These are phyloP conservation scores for Smallanthus sonchifolius DNA, from an alignment of 129 eudicot species.

Conservation along the genomic window DNA sequence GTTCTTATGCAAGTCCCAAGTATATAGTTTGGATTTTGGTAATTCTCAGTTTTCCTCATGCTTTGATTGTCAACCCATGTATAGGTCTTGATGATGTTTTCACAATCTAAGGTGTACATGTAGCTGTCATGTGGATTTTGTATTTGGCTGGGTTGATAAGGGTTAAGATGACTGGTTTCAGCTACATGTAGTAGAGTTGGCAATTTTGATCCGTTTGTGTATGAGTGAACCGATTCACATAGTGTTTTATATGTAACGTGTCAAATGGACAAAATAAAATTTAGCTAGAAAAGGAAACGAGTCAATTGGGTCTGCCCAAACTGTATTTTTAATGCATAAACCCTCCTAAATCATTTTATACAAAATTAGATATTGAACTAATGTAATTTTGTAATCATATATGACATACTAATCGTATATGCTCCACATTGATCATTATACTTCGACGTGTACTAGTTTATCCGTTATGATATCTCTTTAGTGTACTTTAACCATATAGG, in stretches of 20 bases:
- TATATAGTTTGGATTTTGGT: constrained; percentile 97
- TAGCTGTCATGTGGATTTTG: background rate
- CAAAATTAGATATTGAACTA: background rate
- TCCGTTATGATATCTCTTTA: background rate
- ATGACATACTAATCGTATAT: background rate
- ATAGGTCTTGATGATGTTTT: constrained; percentile 13
- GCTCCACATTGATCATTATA: background rate
- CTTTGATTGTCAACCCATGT: background rate
- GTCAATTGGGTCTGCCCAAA: background rate
- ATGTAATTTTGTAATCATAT: background rate
- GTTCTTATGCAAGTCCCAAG: constrained; percentile 99
- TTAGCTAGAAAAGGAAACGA: background rate
- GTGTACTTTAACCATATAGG: constrained; percentile 2
- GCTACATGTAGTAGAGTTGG: background rate
- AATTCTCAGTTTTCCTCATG: constrained; percentile 12
- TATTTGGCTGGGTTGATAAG: background rate
- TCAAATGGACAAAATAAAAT: background rate
- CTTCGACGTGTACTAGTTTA: background rate
- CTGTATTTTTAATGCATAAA: background rate
- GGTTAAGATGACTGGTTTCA: background rate
- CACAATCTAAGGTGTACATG: constrained; percentile 3
- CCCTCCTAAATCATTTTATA: background rate
- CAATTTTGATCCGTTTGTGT: background rate
- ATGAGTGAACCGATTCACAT: background rate
- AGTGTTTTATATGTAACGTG: background rate